Evolutionary conservation across 306 rosid genomes (phyloP), one percentile per base, ranked within the genome.

Genomic region (Potentilla sterilis): DNA sequence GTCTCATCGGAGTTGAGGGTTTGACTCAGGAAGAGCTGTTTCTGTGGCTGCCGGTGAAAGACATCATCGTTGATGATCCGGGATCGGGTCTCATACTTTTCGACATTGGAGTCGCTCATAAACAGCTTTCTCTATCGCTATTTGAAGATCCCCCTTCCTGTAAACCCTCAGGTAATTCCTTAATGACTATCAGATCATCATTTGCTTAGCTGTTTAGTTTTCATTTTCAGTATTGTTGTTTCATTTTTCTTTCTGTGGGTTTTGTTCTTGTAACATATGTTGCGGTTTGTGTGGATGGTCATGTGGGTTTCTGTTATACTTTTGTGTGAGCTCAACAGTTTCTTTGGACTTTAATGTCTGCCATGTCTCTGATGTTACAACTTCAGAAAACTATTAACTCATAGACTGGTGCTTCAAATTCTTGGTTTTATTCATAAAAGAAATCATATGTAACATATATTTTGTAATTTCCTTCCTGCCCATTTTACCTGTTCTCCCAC

Each of bases 81-180:
- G 76, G 44, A n/a, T 91, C 97, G 0, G 98, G 97, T 0, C 78
- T 91, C 76, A 88, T 94, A 2, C 88, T 89, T 34, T 89, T 94
- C 55, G 96, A 94, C 83, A 94, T 94, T 83, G 96, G 96, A 6
- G 83, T 94, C 1, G 98, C 98, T 64, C 80, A 94, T 70, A 91
- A 94, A 44, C 94, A 94, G 66, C 83, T 94, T 35, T 91, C 98
- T 61, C 51, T 91, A 10, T 91, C 98, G 0, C 94, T 91, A 79
- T 94, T 94, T 38, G 98, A 94, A 76, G 97, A 88, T 82, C 98
- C 98, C 9, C 98, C 97, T 51, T 79, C 72, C 38, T 93, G 97
- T 77, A 91, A 82, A 8, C 94, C 94, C 13, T 77, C 83, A 87
- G 96, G 92, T 89, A 84, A 51, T 46, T 73, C 5, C 28, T 8